Base-by-base conservation (phyloP, 345 rosid genomes). In the Euphorbia peplus region DNA sequence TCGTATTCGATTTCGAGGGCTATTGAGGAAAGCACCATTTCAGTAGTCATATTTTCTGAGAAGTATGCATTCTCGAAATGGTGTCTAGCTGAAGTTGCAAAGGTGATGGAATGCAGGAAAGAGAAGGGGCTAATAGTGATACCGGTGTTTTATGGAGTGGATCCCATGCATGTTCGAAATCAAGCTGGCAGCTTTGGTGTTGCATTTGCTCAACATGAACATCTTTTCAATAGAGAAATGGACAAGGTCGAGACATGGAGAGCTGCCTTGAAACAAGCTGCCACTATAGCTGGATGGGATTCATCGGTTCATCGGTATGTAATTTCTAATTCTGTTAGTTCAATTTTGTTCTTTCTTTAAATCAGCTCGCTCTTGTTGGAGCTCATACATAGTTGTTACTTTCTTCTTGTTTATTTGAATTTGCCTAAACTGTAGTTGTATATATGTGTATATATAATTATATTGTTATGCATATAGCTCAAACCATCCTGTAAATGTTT, bases 221-320 rank as follows among this genome's bases (percentile, higher is more conserved):
- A 21, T n/a, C 3, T n/a, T 3, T 10, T n/a, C n/a, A n/a, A n/a
- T n/a, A n/a, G n/a, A n/a, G n/a, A n/a, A n/a, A n/a, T n/a, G n/a
- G n/a, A n/a, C n/a, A 52, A n/a, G 72, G 64, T 60, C n/a, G 14
- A 69, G 15, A 48, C 22, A 19, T 69, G 72, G 72, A 69, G 32
- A 11, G 62, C 47, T 29, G 72, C 72, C 19, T 26, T 69, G 13
- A 46, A 9, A n/a, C 15, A 69, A 47, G 66, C 60, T 26, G 72
- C 65, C 57, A 10, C 56, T 5, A 59, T 59, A 42, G 46, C 46
- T 60, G 72, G 72, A 2, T 69, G 72, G 72, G 66, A 58, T 47
- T 46, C 59, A 13, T 24, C 8, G 4, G 4, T 32, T 32, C 54
- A 60, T 3, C 11, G 72, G 58, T 69, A 69, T 29, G 8, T n/a